These are phyloP conservation scores for Epichloe scottii DNA, from an alignment of 2,329 filamentous ascomycete species.

Conservation along the genomic window DNA sequence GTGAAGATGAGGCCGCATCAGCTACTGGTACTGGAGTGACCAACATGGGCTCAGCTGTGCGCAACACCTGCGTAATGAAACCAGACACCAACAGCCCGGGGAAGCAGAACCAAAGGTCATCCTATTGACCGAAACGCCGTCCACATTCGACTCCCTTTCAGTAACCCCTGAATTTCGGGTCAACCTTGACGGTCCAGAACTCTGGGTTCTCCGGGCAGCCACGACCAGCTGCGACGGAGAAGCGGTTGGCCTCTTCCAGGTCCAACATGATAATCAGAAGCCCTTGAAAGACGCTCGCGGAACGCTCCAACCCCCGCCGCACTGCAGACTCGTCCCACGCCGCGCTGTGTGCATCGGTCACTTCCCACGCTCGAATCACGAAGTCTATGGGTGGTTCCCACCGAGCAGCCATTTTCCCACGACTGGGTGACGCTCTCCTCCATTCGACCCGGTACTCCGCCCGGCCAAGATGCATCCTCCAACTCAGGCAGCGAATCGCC, in stretches of 20 bases:
- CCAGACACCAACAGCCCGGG: not conserved
- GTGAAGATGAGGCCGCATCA: not conserved
- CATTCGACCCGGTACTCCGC: constrained; percentile 4
- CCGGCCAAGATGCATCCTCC: not conserved
- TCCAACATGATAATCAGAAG: not conserved
- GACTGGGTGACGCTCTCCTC: constrained; percentile 8
- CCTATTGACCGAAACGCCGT: not conserved
- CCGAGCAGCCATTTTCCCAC: not conserved
- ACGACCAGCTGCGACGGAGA: not conserved
- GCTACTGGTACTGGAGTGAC: no score
- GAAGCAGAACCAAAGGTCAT: not conserved
- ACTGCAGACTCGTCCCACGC: constrained; percentile 1
- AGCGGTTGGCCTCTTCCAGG: not conserved
- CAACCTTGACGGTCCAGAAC: not conserved
- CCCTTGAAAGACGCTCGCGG: not conserved
- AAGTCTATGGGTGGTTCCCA: constrained; percentile 4
- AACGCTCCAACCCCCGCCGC: not conserved
- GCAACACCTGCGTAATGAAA: not conserved
- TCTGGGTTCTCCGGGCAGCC: not conserved
- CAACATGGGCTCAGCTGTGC: no score
- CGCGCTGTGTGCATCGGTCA: not conserved
- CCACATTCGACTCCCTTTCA: not conserved
- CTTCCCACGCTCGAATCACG: constrained; percentile 1
- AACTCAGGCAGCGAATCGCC: constrained; percentile 8
- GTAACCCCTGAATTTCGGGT: not conserved